A percentile compares a stretch with the other conserved stretches of the same genome.
Evolutionary conservation across 208 protist genomes (phyloP).

Genomic region (Acanthamoeba sp.): DNA sequence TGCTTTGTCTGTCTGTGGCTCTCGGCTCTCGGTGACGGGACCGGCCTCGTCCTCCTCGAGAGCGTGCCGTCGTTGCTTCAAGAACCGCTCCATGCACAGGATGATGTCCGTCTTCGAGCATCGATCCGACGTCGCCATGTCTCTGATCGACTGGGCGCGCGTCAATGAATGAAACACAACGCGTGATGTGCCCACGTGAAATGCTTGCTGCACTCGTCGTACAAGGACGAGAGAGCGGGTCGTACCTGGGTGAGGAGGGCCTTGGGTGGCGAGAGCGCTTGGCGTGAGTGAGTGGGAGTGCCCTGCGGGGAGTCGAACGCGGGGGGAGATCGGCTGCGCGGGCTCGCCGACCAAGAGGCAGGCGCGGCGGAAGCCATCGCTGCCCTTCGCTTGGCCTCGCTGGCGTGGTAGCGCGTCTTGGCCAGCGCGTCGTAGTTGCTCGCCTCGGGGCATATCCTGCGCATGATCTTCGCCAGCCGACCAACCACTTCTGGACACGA

Average conservation of each 20-base stretch:
- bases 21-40: too few species aligned
- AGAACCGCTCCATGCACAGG: not conserved
- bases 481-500: not conserved
- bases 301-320: not conserved
- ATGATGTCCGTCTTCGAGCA: conserved; percentile 10
- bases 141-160: not conserved
- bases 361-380: not conserved
- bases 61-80: not conserved
- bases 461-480: not conserved
- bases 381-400: not conserved
- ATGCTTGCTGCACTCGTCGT: too few species aligned
- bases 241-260: not conserved
- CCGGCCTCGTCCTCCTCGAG: not conserved
- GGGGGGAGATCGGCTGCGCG: not conserved
- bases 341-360: not conserved
- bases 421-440: not conserved
- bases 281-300: not conserved
- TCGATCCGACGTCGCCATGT: not conserved
- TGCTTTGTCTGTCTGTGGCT: not conserved
- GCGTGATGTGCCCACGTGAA: too few species aligned
- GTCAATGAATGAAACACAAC: not conserved
- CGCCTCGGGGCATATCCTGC: not conserved
- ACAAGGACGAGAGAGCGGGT: not conserved
- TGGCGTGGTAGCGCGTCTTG: not conserved
- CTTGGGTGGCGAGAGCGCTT: not conserved